Evolutionary conservation across 2,329 filamentous ascomycete species (phyloP).

Genomic region (Zymoseptoria ardabiliae): DNA sequence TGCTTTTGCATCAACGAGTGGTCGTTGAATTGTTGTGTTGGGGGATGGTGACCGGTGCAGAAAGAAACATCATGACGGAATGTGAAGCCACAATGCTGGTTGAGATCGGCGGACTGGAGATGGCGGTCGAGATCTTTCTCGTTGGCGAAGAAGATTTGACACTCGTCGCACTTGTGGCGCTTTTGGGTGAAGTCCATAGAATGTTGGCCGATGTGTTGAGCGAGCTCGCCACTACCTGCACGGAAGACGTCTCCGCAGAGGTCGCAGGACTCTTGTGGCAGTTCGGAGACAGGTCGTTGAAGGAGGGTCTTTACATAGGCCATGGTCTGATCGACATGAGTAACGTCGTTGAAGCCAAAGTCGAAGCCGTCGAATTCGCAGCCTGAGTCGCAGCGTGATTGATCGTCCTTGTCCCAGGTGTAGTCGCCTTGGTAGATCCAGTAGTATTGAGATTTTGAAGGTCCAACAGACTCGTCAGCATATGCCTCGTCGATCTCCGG

Average conservation of each 20-base stretch:
- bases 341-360: constrained; percentile 1
- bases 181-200: constrained; percentile 19
- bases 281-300: constrained; percentile 8
- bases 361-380: constrained; percentile 3
- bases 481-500: constrained; percentile 11
- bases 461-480: neutral
- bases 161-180: constrained; percentile 19
- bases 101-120: constrained; percentile 16
- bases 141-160: constrained; percentile 19
- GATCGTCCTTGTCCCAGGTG: constrained; percentile 5
- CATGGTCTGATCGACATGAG: constrained; percentile 10
- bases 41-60: constrained; percentile 18
- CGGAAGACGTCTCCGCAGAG: constrained; percentile 15
- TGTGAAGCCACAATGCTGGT: constrained; percentile 19
- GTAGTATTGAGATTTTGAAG: constrained; percentile 14
- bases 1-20: constrained; percentile 19
- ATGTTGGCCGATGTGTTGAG: constrained; percentile 17
- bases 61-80: constrained; percentile 12
- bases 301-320: constrained; percentile 13
- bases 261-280: constrained; percentile 10
- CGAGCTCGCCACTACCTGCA: constrained; percentile 10
- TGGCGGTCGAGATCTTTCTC: constrained; percentile 18
- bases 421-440: constrained; percentile 19
- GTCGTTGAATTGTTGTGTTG: constrained; percentile 12
- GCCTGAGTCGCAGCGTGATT: constrained; percentile 1